These are phyloP conservation scores for Malassezia nana DNA, from an alignment of 1,284 basidiomycete genomes.

Conservation along the genomic window DNA sequence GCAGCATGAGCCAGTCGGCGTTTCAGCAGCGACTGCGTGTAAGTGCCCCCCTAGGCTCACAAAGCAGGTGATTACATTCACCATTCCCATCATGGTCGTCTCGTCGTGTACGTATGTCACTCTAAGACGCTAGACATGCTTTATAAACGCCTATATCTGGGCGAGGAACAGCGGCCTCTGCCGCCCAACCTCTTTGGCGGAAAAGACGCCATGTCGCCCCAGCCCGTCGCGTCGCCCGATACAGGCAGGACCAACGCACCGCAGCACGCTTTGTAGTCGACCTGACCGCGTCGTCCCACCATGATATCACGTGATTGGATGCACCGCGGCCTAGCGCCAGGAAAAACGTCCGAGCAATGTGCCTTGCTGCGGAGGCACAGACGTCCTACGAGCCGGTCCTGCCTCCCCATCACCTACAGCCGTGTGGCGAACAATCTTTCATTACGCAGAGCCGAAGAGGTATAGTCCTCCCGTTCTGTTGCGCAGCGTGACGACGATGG, in stretches of 20 bases:
- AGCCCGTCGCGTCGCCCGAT: neutral
- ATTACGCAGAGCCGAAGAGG: neutral
- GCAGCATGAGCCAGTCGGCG: conserved; percentile 5
- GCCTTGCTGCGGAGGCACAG: neutral
- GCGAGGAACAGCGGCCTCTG: conserved; percentile 32
- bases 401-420: neutral
- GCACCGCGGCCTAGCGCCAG: too few relatives aligned
- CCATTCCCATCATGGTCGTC: conserved; percentile 14
- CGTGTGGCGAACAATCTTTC: neutral
- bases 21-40: conserved; percentile 18
- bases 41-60: conserved; percentile 3
- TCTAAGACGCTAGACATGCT: conserved; percentile 23
- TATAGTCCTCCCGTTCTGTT: neutral
- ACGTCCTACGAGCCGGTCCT: neutral
- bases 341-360: too few relatives aligned
- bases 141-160: conserved; percentile 37
- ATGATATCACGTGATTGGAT: too few relatives aligned
- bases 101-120: conserved; percentile 9
- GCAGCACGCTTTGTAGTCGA: conserved; percentile 1
- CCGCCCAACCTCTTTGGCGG: conserved; percentile 12
- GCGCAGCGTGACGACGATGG: conserved; percentile 3
- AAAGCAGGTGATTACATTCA: conserved; percentile 15
- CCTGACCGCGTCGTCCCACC: neutral
- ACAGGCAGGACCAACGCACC: neutral
- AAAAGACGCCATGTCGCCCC: neutral